Base-by-base conservation (phyloP, 2,329 filamentous ascomycete genomes). In the Cercospora berteroae region DNA sequence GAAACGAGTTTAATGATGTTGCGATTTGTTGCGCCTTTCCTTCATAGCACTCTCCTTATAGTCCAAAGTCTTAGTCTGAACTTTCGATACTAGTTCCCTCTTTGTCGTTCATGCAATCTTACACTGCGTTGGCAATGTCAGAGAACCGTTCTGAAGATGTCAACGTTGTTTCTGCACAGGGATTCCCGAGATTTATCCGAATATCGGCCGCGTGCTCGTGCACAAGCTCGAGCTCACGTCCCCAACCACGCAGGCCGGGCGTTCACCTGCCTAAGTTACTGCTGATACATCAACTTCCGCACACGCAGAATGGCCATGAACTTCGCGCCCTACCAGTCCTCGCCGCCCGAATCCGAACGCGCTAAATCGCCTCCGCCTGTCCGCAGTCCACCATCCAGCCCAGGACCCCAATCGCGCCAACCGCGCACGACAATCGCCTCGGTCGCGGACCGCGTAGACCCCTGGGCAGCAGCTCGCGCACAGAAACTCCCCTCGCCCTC, bases 321-420 rank as follows among this genome's bases (percentile, higher is more conserved):
- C 83, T 99, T 98, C 79, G 95, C 95, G 56, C 95, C 95, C 42
- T 99, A 98, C 82, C 95, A 98, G 83, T 94, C 94, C 80, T 90
- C 90, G 59, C 90, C 91, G 16, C 95, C 95, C 9, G 94, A 98
- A 82, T 86, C 90, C 74, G 88, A 89, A 73, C 92, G 94, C 75
- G 88, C 90, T 62, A 86, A 93, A 78, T 96, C 92, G 20, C 92
- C 93, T 62, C 86, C 89, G 10, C 81, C 79, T 65, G 83, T 72
- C 87, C 90, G 78, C 80, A 89, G 83, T 79, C 88, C 77, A 79
- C 84, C 79, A 63, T 80, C 81, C 83, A 80, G 83, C 73, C 78
- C 81, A 61, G 74, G 80, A 77, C 79, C 79, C n/a, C 56, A 69
- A 67, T 48, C 72, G 71, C 61, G 65, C 23, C 68, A 63, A 33